Base-by-base conservation (phyloP, 352 stramenopile species). In the Salisapilia sapeloensis region DNA sequence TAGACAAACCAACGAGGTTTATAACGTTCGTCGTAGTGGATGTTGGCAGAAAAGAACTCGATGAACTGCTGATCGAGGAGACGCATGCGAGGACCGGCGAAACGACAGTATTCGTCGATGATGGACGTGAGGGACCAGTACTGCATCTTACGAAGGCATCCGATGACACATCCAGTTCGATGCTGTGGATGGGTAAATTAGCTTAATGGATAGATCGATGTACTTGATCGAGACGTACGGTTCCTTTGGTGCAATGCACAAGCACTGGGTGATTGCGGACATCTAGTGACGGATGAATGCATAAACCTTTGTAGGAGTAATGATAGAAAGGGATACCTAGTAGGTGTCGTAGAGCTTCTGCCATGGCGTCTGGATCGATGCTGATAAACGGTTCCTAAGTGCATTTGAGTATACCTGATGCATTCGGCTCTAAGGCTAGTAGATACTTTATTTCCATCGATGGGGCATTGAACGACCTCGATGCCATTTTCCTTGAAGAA, bases 11-110 rank as follows among this genome's bases (percentile, higher is more conserved):
- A 86, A 16, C 58, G 54, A 4, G 71, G 71, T 14, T 75, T 82
- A 47, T 86, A 64, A 7, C 64, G 56, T 42, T 83, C 64, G 39
- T 86, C 64, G 52, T 86, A 86, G 16, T 74, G 50, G 44, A 83
- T 81, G 4, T 51, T 64, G 13, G 70, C 63, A 21, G 56, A 77
- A 40, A 89, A 89, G 44, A 85, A 89, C 62, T 89, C 78, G 50
- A 93, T 93, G 31, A 93, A 89, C 39, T 89, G 72, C 43, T 93
- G 72, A 38, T 91, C 71, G 13, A 85, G 50, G 10, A 93, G 51
- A 12, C 78, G 75, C 62, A 85, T 83, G 34, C 77, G 71, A 10
- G 75, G 75, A 1, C 61, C 69, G 9, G 78, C 75, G 33, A 89
- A 90, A 36, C 75, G 70, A 18, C 71, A 82, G 51, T 91, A 91